Base-by-base conservation (phyloP, 2,329 filamentous ascomycete species). In the Calonectria crousiana region DNA sequence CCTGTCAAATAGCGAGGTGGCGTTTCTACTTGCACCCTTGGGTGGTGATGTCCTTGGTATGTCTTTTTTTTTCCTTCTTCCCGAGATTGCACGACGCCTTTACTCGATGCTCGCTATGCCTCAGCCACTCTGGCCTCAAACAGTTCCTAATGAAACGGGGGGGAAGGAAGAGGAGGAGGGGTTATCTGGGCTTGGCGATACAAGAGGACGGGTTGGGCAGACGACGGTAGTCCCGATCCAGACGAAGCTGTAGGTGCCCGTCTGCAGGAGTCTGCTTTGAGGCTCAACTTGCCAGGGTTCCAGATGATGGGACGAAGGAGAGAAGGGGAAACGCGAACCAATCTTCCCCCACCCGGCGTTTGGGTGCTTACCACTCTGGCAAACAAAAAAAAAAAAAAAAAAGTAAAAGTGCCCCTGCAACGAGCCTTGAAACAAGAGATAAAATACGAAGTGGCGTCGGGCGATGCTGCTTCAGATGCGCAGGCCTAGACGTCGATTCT, bases 1-100 rank as follows among this genome's bases (percentile, higher is more conserved):
- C 77, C 80, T 79, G 76, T 80, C 69, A 72, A 79, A 80, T 81
- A 82, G 82, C 82, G 82, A 84, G 80, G 80, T 83, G 82, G 79
- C 79, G 79, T 79, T 79, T 78, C 74, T 36, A 30, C 74, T 77
- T 78, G 76, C 72, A 78, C 74, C 71, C 69, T 76, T 32, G 62
- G 62, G 30, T 23, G 47, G 38, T 41, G 68, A 38, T 47, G 18
- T 73, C 6, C 52, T 34, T 38, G 26, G 66, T 38, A 23, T 47
- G 23, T 23, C 41, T 47, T 47, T 47, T 47, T 47, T 47, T 47
- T 47, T 47, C 10, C 16, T 44, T n/a, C 41, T 53, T n/a, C 26
- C 62, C 67, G 73, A 65, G 47, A 81, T 81, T 58, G 75, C 76
- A 82, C 80, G 77, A 67, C 52, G 38, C 11, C 69, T 75, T 28